Evolutionary conservation across 495 filamentous ascomycete species (phyloP), one percentile per base, ranked within the genome.

Genomic region (Cercophora samala): DNA sequence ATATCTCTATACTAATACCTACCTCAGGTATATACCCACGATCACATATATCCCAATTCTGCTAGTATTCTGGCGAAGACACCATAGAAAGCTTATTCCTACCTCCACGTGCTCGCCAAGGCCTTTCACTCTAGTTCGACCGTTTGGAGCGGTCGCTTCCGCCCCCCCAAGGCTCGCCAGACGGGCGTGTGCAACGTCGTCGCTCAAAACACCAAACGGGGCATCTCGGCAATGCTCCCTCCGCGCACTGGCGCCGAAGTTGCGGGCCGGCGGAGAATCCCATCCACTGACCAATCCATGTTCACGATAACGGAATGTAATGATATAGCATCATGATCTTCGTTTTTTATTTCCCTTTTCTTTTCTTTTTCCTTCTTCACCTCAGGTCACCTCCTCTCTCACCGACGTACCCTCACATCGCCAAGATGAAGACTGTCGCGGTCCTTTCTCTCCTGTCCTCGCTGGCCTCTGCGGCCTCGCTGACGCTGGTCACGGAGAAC

Each of bases 401-500:
- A 5, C 52, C 52, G 52, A 21, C 52, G 3, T 21, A 4, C 13
- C 52, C 4, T 17, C 19, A 2, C 11, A 60, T 29, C 24, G 26
- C 18, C 58, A 60, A 25, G 18, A 60, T 60, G 58, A 24, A 60
- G 19, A 19, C 24, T 29, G 19, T 26, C 22, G 17, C 26, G 5
- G 19, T 60, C 18, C 26, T 60, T 6, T 24, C 58, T 21, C 52
- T 70, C 2, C 46, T 69, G 25, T 4, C 54, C 3, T 5, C 62
- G 29, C 22, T 69, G 59, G 21, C 69, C 17, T 1, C 55, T 13
- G 72, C 72, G 4, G 73, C 72, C 29, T 61, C 66, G 22, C 75
- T 83, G 23, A 69, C 72, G 15, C 67, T 78, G 64, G 68, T 82
- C 37, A 77, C 74, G 8, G 70, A 74, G 4, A 51, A 73, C 61